phyloP scores from a whole-genome alignment of 2,329 filamentous ascomycete species.

The Beauveria australis region DNA sequence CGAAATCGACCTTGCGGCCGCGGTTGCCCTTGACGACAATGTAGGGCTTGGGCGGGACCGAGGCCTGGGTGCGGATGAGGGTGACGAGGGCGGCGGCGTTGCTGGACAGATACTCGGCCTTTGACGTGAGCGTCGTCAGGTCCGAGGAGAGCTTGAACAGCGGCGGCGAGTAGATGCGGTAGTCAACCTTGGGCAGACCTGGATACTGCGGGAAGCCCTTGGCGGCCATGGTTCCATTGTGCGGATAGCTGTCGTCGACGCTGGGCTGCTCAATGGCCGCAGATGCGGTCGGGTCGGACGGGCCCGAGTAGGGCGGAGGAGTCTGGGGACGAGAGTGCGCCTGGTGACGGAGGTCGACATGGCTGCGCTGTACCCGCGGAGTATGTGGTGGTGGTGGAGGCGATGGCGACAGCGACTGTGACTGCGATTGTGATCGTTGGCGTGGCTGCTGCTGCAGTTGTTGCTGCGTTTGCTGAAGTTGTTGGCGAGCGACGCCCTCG shows the following conservation, averaged over 20 bases:
- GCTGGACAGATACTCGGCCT: constrained; percentile 39
- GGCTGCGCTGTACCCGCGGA: not conserved
- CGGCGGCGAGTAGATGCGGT: constrained; percentile 43
- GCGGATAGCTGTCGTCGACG: constrained; percentile 11
- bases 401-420: not conserved
- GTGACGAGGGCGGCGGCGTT: constrained; percentile 36
- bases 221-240: constrained; percentile 14
- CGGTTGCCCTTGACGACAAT: constrained; percentile 41
- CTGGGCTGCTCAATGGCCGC: constrained; percentile 7
- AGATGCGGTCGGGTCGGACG: constrained; percentile 17
- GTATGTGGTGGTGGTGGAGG: not conserved
- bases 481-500: not conserved
- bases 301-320: constrained; percentile 29
- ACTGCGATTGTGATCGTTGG: not conserved
- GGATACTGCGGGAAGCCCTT: constrained; percentile 30
- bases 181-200: constrained; percentile 41
- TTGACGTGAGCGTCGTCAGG: constrained; percentile 37
- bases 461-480: not conserved
- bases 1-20: constrained; percentile 40
- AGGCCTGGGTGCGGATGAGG: constrained; percentile 39
- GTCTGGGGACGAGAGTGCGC: constrained; percentile 9
- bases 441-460: not conserved
- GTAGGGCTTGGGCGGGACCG: constrained; percentile 46
- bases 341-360: not conserved
- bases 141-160: constrained; percentile 44